Evolutionary conservation across 139 green algal species (phyloP).

Genomic region (Zygnema cylindricum): DNA sequence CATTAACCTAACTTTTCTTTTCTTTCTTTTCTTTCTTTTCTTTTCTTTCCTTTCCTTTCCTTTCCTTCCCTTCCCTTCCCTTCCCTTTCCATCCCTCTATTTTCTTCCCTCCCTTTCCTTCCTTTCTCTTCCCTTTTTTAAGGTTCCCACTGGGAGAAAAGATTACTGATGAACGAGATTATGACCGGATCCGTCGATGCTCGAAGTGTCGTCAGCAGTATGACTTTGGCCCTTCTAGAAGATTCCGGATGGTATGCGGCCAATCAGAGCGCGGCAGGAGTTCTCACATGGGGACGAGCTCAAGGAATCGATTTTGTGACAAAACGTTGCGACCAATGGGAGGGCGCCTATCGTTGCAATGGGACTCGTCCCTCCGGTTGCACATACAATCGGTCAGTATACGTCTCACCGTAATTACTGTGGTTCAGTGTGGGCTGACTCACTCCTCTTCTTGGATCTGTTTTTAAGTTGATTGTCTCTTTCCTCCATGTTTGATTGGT

Average conservation of each 20-base stretch:
- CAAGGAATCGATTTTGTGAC: slow-evolving; percentile 1
- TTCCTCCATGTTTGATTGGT: no score
- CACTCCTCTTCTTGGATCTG: no score
- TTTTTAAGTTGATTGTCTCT: no score
- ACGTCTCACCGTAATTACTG: neutral
- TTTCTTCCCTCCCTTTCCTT: neutral
- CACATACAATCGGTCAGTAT: slow-evolving; percentile 22
- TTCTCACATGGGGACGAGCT: neutral
- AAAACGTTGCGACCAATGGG: slow-evolving; percentile 24
- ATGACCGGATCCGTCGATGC: slow-evolving; percentile 32
- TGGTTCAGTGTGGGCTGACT: no score
- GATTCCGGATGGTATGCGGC: slow-evolving; percentile 40
- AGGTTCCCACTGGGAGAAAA: slow-evolving; percentile 55
- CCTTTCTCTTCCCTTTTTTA: slow-evolving; percentile 2
- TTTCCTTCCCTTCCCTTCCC: neutral
- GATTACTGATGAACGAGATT: slow-evolving; percentile 47
- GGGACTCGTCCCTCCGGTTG: neutral
- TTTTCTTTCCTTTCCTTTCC: slow-evolving; percentile 8
- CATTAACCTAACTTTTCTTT: no score
- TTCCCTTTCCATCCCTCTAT: neutral
- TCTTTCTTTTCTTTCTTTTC: neutral
- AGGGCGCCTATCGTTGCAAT: slow-evolving; percentile 18
- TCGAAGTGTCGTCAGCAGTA: neutral
- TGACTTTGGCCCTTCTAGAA: slow-evolving; percentile 48
- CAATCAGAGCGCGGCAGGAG: slow-evolving; percentile 17